Percentiles rank a stretch among this genome's conserved stretches.
Conservation (phyloP, 2,329 filamentous ascomycete genomes). For the Nemania bipapillata region DNA sequence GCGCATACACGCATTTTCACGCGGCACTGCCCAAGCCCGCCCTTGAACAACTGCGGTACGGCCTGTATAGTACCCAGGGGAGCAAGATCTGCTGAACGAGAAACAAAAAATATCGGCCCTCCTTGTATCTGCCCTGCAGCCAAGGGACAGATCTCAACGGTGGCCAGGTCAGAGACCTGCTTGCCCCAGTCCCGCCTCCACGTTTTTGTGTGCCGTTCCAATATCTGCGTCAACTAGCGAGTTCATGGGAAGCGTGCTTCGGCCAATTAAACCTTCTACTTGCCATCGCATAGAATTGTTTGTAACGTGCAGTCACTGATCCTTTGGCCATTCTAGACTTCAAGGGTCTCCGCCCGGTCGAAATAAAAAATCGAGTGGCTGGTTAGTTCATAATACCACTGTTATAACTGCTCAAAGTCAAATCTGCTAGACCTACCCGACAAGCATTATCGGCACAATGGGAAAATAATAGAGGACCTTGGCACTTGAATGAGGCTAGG, state of each 20-base stretch:
- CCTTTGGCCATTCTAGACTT: constrained; percentile 10
- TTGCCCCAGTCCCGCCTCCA: constrained; percentile 38
- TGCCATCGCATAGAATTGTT: constrained; percentile 27
- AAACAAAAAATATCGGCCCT: constrained; percentile 11
- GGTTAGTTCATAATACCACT: constrained; percentile 27
- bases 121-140: constrained; percentile 34
- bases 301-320: constrained; percentile 26
- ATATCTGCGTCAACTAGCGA: constrained; percentile 29
- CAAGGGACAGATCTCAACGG: constrained; percentile 35
- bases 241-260: constrained; percentile 23
- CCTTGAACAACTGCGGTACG: constrained; percentile 22
- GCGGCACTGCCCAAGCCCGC: constrained; percentile 25
- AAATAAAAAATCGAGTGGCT: constrained; percentile 35
- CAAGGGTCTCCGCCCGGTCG: constrained; percentile 17
- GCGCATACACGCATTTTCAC: constrained; percentile 46
- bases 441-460: constrained; percentile 32
- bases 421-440: constrained; percentile 15
- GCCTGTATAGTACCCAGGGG: constrained; percentile 13
- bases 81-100: constrained; percentile 25
- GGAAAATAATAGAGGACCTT: constrained; percentile 26
- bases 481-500: constrained; percentile 32
- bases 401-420: constrained; percentile 26
- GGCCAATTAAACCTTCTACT: constrained; percentile 19
- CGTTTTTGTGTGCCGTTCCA: constrained; percentile 39
- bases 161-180: constrained; percentile 37